Base-by-base conservation (phyloP, 768 basidiomycete species). In the Mycena crocata region DNA sequence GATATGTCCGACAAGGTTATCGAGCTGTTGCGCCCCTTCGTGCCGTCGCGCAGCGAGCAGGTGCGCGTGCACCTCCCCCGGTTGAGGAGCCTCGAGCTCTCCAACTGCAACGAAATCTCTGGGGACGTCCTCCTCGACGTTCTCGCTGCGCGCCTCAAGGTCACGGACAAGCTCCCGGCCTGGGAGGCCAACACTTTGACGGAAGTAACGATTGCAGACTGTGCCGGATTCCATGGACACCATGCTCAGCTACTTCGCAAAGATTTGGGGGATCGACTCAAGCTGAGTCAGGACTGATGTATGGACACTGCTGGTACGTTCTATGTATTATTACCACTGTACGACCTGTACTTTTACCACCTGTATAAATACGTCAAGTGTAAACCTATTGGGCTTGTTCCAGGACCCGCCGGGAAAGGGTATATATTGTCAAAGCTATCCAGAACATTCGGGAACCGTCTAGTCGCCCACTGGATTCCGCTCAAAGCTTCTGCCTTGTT, bases 1-100 rank as follows among this genome's bases (percentile, higher is more conserved):
- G 93, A 94, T 76, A 91, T 93, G 92, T 91, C 91, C 30, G 83
- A 93, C 78, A 86, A 80, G 42, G 93, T 93, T 63, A 81, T 93
- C 44, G 76, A 78, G 34, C 80, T 92, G 66, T 80, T 94, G 26
- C 81, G 80, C 45, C 90, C 90, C 17, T 77, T 57, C 66, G 40
- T 69, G 55, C 37, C 50, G 15, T 34, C 60, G 32, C 24, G 26
- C 21, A 52, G n/a, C 26, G 56, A 62, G 46, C 61, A 64, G 46
- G 23, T 77, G 56, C 79, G 76, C 12, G 72, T 91, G 54, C 82
- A 90, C 32, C 75, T 93, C 26, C 91, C 91, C 30, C 80, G 75
- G 58, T 80, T 93, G 57, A 75, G 78, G 34, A 80, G 77, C 34
- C 75, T 93, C 65, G 83, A 82, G 62, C 74, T 93, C 65, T 81